Percentiles rank a stretch among this genome's conserved stretches.
Conservation (phyloP, 1,284 basidiomycete species). For the Marasmius tenuissimus region DNA sequence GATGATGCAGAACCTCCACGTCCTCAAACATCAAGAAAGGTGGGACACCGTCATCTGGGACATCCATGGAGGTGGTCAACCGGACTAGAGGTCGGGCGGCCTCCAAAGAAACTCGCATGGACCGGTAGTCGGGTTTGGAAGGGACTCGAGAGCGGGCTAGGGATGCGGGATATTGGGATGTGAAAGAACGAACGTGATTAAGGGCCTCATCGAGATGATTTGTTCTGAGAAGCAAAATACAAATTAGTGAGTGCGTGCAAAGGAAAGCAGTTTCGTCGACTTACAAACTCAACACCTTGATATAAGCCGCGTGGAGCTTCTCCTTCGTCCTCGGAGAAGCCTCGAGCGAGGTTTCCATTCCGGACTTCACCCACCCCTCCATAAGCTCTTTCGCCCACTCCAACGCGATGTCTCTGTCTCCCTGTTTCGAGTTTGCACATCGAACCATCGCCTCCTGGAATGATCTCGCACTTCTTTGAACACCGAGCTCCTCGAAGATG, state of each 20-base stretch:
- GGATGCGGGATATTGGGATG: slow-evolving; percentile 55
- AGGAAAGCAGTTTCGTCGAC: slow-evolving; percentile 24
- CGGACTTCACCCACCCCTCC: slow-evolving; percentile 48
- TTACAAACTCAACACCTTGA: slow-evolving; percentile 61
- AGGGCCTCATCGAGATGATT: slow-evolving; percentile 53
- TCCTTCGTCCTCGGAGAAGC: slow-evolving; percentile 56
- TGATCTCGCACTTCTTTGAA: slow-evolving; percentile 52
- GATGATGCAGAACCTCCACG: slow-evolving; percentile 65
- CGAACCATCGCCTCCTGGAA: slow-evolving; percentile 71
- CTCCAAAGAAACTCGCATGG: slow-evolving; percentile 53
- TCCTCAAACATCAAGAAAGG: slow-evolving; percentile 67
- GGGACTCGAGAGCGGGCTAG: slow-evolving; percentile 32
- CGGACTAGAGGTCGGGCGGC: slow-evolving; percentile 64
- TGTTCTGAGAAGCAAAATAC: slow-evolving; percentile 37
- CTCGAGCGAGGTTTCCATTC: slow-evolving; percentile 35
- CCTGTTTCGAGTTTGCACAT: slow-evolving; percentile 47
- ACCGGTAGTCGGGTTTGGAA: slow-evolving; percentile 28
- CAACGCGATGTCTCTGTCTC: slow-evolving; percentile 48
- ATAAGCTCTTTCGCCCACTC: slow-evolving; percentile 59
- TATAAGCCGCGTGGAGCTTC: slow-evolving; percentile 61
- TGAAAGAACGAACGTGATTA: slow-evolving; percentile 53
- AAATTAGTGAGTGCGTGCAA: background rate
- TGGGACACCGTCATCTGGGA: slow-evolving; percentile 69
- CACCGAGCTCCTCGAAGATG: slow-evolving; percentile 43
- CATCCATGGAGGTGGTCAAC: slow-evolving; percentile 47